These are phyloP conservation scores for Glutinoglossum americanum DNA, from an alignment of 495 filamentous ascomycete species.

Conservation along the genomic window DNA sequence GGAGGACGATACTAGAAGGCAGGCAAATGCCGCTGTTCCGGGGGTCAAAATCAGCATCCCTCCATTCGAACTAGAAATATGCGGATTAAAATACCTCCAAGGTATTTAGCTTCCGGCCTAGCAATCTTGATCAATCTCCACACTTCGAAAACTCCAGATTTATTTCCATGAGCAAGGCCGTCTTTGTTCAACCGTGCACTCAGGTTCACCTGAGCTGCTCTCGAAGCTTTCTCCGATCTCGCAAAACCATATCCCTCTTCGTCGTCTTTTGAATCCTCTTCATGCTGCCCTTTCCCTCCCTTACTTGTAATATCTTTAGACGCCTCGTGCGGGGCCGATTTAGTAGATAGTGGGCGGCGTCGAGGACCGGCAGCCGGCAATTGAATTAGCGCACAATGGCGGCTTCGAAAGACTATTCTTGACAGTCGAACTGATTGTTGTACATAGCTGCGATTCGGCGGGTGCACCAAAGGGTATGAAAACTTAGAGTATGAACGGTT, in stretches of 20 bases:
- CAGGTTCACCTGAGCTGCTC: slow-evolving; percentile 79
- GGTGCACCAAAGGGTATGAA: not conserved
- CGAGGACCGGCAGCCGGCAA: not conserved
- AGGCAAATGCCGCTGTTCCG: slow-evolving; percentile 42
- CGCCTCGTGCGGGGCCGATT: not conserved
- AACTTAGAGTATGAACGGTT: not conserved
- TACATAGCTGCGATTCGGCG: not conserved
- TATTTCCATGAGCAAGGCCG: slow-evolving; percentile 36
- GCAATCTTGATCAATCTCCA: slow-evolving; percentile 81
- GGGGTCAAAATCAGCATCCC: not conserved
- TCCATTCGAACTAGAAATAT: not conserved
- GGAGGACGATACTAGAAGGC: slow-evolving; percentile 66
- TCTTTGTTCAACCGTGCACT: slow-evolving; percentile 71
- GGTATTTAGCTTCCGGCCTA: slow-evolving; percentile 54
- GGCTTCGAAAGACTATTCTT: not conserved
- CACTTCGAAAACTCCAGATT: slow-evolving; percentile 50
- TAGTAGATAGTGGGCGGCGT: not conserved
- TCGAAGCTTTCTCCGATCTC: slow-evolving; percentile 54
- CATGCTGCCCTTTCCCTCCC: not conserved
- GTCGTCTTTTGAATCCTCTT: slow-evolving; percentile 1
- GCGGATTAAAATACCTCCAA: slow-evolving; percentile 21
- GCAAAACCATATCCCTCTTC: slow-evolving; percentile 25
- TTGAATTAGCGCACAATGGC: not conserved
- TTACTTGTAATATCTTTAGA: not conserved
- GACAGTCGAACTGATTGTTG: not conserved